These are phyloP conservation scores for Styphnolobium japonicum DNA, from an alignment of 306 rosid genomes.

Conservation along the genomic window DNA sequence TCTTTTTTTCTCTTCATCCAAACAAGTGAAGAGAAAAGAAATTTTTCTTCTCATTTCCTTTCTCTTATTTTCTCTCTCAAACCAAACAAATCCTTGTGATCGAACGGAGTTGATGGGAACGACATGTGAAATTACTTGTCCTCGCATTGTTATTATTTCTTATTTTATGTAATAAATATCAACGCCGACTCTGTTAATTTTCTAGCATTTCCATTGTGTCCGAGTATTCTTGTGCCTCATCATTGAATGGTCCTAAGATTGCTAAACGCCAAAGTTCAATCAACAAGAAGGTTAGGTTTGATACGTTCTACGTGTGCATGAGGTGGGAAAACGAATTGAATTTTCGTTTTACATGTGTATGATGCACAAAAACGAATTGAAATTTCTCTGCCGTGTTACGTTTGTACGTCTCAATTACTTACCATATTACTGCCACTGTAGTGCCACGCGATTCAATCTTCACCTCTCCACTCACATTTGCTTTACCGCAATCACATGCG, in stretches of 20 bases:
- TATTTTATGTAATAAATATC: not conserved
- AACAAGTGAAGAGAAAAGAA: too few relatives aligned
- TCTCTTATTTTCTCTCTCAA: too few relatives aligned
- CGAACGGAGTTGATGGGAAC: constrained; percentile 17
- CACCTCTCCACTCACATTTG: not conserved
- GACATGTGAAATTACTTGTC: constrained; percentile 14
- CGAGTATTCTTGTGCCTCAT: not conserved
- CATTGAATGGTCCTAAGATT: constrained; percentile 13
- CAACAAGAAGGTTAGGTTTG: not conserved
- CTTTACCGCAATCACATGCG: not conserved
- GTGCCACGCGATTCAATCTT: not conserved
- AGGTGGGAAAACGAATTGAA: not conserved
- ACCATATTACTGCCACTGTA: not conserved
- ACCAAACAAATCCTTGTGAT: too few relatives aligned
- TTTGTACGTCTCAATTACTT: constrained; percentile 10
- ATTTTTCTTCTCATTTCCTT: too few relatives aligned
- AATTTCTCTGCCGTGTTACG: not conserved
- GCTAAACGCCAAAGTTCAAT: not conserved
- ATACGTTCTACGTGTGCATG: constrained; percentile 18
- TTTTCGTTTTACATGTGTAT: not conserved
- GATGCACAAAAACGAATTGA: not conserved
- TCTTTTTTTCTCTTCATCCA: too few relatives aligned
- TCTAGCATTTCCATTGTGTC: not conserved
- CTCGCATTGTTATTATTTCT: not conserved
- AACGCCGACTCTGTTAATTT: not conserved